Evolutionary conservation across 805 yeast species (phyloP).

Genomic region (Lipomyces spencermartinsiae): DNA sequence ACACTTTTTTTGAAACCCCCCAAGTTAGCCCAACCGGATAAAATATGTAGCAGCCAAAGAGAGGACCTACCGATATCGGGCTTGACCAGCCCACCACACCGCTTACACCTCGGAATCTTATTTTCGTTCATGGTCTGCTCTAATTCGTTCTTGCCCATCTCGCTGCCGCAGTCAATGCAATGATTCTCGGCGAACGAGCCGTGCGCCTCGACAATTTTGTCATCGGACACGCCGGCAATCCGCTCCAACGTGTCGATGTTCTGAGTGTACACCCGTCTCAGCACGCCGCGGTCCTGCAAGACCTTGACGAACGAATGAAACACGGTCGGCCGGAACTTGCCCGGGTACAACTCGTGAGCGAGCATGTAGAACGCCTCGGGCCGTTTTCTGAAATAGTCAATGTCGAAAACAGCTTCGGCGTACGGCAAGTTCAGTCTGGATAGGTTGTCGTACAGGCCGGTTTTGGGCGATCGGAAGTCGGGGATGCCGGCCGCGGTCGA

Average conservation of each 20-base stretch:
- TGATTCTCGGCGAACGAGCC: slow-evolving; percentile 89
- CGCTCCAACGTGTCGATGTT: slow-evolving; percentile 93
- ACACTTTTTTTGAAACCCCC: slow-evolving; percentile 49
- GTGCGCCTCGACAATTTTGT: slow-evolving; percentile 84
- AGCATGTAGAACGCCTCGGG: slow-evolving; percentile 87
- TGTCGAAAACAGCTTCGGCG: slow-evolving; percentile 95
- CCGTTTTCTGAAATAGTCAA: slow-evolving; percentile 72
- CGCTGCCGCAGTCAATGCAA: slow-evolving; percentile 75
- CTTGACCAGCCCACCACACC: slow-evolving; percentile 79
- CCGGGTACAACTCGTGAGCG: slow-evolving; percentile 87
- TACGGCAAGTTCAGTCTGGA: slow-evolving; percentile 77
- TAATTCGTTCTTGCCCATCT: slow-evolving; percentile 51
- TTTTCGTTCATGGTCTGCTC: slow-evolving; percentile 37
- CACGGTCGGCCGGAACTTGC: slow-evolving; percentile 79
- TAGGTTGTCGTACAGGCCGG: slow-evolving; percentile 79
- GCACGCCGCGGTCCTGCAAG: slow-evolving; percentile 64
- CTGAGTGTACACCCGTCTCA: slow-evolving; percentile 84
- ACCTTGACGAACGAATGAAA: slow-evolving; percentile 77
- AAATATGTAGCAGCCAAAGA: background rate
- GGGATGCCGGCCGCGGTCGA: slow-evolving; percentile 96
- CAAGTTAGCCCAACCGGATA: background rate
- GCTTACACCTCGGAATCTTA: slow-evolving; percentile 56
- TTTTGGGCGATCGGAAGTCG: slow-evolving; percentile 88
- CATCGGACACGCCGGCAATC: slow-evolving; percentile 73
- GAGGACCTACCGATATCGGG: slow-evolving; percentile 73